Conservation (phyloP, 352 stramenopile genomes). For the Lagenidium giganteum region DNA sequence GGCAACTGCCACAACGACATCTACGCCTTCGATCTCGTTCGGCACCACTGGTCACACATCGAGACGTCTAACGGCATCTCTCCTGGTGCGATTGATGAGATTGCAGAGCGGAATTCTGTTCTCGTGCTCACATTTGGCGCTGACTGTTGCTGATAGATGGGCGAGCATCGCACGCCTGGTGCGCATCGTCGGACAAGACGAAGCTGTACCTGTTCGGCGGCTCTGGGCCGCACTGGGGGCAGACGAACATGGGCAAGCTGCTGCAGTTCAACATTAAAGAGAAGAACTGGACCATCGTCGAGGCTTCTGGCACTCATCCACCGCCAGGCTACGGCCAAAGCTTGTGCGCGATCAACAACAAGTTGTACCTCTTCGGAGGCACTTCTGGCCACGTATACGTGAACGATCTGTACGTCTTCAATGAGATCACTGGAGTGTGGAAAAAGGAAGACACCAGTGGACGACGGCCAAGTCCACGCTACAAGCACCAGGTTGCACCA, state of each 20-base stretch:
- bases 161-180: conserved; percentile 61
- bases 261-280: conserved; percentile 56
- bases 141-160: conserved; percentile 40
- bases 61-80: conserved; percentile 70
- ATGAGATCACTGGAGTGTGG: conserved; percentile 57
- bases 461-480: conserved; percentile 52
- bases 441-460: conserved; percentile 47
- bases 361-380: conserved; percentile 67
- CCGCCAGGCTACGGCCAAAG: conserved; percentile 62
- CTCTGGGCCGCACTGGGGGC: conserved; percentile 62
- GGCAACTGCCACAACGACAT: conserved; percentile 84
- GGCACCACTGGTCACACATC: conserved; percentile 73
- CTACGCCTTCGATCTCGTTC: conserved; percentile 73
- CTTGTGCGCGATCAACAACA: conserved; percentile 59
- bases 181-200: conserved; percentile 48
- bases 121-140: no score
- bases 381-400: conserved; percentile 70
- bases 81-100: conserved; percentile 38
- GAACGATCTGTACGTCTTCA: conserved; percentile 68
- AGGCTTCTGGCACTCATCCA: conserved; percentile 38
- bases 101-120: background rate
- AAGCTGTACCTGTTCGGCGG: conserved; percentile 65
- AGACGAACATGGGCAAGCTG: conserved; percentile 75
- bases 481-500: conserved; percentile 67
- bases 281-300: conserved; percentile 66